Evolutionary conservation across 371 early-diverging fungal species (phyloP), one percentile per base, ranked within the genome.

Genomic region (Apophysomyces variabilis): DNA sequence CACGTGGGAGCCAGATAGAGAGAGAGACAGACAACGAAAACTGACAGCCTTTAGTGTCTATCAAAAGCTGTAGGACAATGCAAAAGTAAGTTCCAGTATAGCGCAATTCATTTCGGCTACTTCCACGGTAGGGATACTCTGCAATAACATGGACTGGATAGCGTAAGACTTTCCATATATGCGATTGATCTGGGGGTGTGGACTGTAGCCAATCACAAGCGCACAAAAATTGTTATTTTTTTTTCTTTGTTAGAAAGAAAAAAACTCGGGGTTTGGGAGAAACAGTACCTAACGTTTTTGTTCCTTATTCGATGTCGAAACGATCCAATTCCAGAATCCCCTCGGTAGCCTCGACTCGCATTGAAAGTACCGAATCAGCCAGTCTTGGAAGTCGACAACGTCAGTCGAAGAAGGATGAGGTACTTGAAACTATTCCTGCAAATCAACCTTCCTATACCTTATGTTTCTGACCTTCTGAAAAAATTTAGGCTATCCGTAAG

Each of bases 401-500:
- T 46, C 80, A 84, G 60, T 68, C 72, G 54, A 77, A 76, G 60
- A 72, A 75, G 58, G 84, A 84, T 69, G 84, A 83, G 76, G 80
- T 80, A 68, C 46, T 36, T 32, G 41, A 26, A 26, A 56, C 13
- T 60, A 47, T 32, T 58, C 38, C 43, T 57, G 45, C 41, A 36
- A 39, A 58, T 32, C 21, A n/a, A 39, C 12, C 59, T 32, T 35
- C 11, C 12, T 13, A 47, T 56, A 32, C 41, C 35, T 36, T 57
- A n/a, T 66, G n/a, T 36, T 39, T 21, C 46, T 57, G 60, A 41
- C 41, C 18, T 26, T 18, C 18, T 64, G 12, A 26, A 26, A 26
- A 26, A 26, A 26, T 36, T 35, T 74, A 90, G 89, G 85, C 85
- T 38, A 90, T 90, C 67, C 87, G 90, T 39, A 88, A 89, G 66